Percentiles rank a stretch among this genome's conserved stretches.
Evolutionary conservation across 176 grass and related monocot species (phyloP).

Genomic region (Metroxylon sagu): DNA sequence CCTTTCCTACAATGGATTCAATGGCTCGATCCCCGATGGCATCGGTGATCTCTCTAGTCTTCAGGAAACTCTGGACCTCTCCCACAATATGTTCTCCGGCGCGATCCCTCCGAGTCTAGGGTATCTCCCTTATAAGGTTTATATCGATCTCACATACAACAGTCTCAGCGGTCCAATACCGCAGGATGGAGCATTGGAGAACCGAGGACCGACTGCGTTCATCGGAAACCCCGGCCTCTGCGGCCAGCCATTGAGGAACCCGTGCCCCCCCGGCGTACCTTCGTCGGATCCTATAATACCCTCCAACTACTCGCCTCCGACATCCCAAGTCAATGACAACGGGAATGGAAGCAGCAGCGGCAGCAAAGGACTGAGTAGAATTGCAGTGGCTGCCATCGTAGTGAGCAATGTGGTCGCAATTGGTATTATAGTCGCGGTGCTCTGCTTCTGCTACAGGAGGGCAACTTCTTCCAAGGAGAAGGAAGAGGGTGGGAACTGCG

Average conservation of each 20-base stretch:
- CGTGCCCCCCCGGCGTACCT: slow-evolving; percentile 36
- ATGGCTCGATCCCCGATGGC: slow-evolving; percentile 43
- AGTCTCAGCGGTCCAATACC: slow-evolving; percentile 75
- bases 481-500: background rate
- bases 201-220: slow-evolving; percentile 68
- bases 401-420: slow-evolving; percentile 66
- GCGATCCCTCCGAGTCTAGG: slow-evolving; percentile 60
- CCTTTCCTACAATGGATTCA: slow-evolving; percentile 65
- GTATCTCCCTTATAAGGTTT: slow-evolving; percentile 63
- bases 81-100: slow-evolving; percentile 77
- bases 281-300: slow-evolving; percentile 40
- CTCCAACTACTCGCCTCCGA: slow-evolving; percentile 20
- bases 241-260: slow-evolving; percentile 65
- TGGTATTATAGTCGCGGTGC: slow-evolving; percentile 51
- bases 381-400: slow-evolving; percentile 50
- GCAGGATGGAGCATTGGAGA: slow-evolving; percentile 59
- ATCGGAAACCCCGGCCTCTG: slow-evolving; percentile 69
- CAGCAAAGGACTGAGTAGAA: slow-evolving; percentile 47
- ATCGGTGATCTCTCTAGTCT: slow-evolving; percentile 68
- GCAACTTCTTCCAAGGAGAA: slow-evolving; percentile 35
- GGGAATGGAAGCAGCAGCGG: slow-evolving; percentile 11
- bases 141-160: slow-evolving; percentile 84
- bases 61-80: slow-evolving; percentile 67
- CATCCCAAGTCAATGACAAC: slow-evolving; percentile 8
- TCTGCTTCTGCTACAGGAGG: slow-evolving; percentile 68